These are phyloP conservation scores for Candida pseudocylindracea DNA, from an alignment of 1,139 yeast species.

Conservation along the genomic window DNA sequence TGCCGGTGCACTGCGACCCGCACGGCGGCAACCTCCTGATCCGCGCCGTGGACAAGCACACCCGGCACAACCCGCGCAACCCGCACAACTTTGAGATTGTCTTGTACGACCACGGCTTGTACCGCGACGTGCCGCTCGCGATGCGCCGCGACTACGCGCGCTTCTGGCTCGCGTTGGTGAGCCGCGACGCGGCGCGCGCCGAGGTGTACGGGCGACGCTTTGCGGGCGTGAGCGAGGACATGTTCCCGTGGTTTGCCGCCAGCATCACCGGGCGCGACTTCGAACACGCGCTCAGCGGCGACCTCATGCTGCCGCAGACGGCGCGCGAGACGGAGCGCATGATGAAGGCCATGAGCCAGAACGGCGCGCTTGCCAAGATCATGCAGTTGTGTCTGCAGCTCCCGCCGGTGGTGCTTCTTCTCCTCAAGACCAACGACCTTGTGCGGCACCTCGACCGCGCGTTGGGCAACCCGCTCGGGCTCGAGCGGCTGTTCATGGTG, in stretches of 20 bases:
- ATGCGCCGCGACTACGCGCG: slow-evolving; percentile 72
- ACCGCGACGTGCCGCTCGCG: slow-evolving; percentile 59
- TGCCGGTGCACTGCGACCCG: slow-evolving; percentile 91
- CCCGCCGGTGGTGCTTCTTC: slow-evolving; percentile 70
- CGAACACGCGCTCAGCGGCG: slow-evolving; percentile 19
- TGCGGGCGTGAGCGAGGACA: slow-evolving; percentile 62
- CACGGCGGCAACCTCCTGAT: slow-evolving; percentile 95
- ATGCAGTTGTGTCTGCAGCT: slow-evolving; percentile 62
- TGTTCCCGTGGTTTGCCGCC: slow-evolving; percentile 70
- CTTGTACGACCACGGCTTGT: slow-evolving; percentile 86
- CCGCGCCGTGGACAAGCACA: slow-evolving; percentile 13
- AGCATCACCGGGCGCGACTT: slow-evolving; percentile 79
- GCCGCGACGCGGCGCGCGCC: slow-evolving; percentile 46
- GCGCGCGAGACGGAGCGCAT: slow-evolving; percentile 38
- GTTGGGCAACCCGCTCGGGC: slow-evolving; percentile 65
- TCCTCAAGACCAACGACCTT: slow-evolving; percentile 83
- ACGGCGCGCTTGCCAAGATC: slow-evolving; percentile 46
- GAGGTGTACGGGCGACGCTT: slow-evolving; percentile 48
- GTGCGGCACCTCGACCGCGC: slow-evolving; percentile 77
- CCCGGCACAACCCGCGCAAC: slow-evolving; percentile 5
- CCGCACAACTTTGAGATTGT: slow-evolving; percentile 78
- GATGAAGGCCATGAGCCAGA: slow-evolving; percentile 35
- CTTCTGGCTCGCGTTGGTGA: slow-evolving; percentile 80
- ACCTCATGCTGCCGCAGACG: slow-evolving; percentile 27
- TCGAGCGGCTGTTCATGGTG: slow-evolving; percentile 70